These are phyloP conservation scores for Zychaea mexicana DNA, from an alignment of 371 early-diverging fungal genomes.

Conservation along the genomic window DNA sequence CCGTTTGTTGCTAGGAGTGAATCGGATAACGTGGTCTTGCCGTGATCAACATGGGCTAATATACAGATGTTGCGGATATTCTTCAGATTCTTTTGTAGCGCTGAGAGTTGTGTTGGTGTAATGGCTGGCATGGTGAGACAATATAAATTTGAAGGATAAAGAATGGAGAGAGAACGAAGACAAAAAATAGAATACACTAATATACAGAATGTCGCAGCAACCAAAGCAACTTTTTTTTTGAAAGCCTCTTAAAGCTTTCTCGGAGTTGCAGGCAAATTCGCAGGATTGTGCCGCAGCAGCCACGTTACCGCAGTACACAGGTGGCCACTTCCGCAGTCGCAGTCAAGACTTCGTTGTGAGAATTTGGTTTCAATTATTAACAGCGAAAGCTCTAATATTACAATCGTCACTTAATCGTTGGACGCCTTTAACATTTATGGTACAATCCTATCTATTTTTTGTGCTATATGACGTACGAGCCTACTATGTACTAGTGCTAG, in stretches of 20 bases:
- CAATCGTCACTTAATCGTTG: no score
- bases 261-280: background rate
- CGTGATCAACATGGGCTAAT: slow-evolving; percentile 98
- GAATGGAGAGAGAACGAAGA: background rate
- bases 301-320: no score
- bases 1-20: slow-evolving; percentile 97
- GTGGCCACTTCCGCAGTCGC: no score
- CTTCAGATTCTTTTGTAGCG: slow-evolving; percentile 63
- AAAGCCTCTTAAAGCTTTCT: background rate
- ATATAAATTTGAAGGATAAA: background rate
- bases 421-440: no score
- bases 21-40: slow-evolving; percentile 99
- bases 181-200: background rate
- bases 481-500: no score
- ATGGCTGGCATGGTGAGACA: slow-evolving; percentile 60
- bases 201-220: background rate
- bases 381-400: no score
- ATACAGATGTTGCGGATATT: slow-evolving; percentile 96
- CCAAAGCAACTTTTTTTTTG: background rate
- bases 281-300: background rate
- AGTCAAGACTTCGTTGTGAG: no score
- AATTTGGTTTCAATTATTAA: no score
- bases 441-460: no score
- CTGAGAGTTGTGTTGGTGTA: slow-evolving; percentile 58
- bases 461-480: no score